These are phyloP conservation scores for Nymphaea thermarum DNA, from an alignment of 164 flowering plant species.

Conservation along the genomic window DNA sequence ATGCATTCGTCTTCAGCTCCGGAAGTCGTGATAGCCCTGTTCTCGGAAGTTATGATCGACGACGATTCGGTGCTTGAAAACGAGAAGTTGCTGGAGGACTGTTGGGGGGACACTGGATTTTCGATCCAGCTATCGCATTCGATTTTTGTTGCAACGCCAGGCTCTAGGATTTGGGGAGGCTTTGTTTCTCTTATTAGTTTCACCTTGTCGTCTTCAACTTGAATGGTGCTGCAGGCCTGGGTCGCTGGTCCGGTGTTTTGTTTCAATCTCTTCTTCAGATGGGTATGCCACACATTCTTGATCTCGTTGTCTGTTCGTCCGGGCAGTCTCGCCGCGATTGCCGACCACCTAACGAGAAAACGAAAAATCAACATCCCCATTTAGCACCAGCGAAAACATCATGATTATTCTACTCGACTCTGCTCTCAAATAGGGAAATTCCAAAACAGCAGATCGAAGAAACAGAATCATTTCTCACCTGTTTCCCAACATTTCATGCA, in stretches of 20 bases:
- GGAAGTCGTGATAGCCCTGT: neutral
- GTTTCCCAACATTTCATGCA: constrained; percentile 26
- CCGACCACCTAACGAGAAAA: constrained; percentile 21
- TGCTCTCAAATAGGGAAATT: too few species aligned
- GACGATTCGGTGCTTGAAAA: neutral
- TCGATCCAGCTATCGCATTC: neutral
- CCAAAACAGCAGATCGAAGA: neutral
- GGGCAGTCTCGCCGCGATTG: constrained; percentile 23
- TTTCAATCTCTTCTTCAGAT: constrained; percentile 23
- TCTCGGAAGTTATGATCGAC: neutral
- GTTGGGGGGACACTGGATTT: constrained; percentile 1
- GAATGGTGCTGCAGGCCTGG: neutral
- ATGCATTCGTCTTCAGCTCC: neutral
- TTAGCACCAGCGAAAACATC: neutral
- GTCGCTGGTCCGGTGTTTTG: constrained; percentile 6
- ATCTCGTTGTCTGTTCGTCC: constrained; percentile 30
- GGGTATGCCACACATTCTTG: constrained; percentile 32
- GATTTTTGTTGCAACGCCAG: neutral
- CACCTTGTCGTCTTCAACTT: neutral
- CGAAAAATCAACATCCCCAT: neutral
- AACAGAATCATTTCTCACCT: constrained; percentile 11
- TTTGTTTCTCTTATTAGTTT: neutral
- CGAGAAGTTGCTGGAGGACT: neutral
- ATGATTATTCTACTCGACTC: neutral
- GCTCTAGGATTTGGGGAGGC: neutral